Evolutionary conservation across 306 rosid species (phyloP), one percentile per base, ranked within the genome.

Genomic region (Notholithocarpus densiflorus): DNA sequence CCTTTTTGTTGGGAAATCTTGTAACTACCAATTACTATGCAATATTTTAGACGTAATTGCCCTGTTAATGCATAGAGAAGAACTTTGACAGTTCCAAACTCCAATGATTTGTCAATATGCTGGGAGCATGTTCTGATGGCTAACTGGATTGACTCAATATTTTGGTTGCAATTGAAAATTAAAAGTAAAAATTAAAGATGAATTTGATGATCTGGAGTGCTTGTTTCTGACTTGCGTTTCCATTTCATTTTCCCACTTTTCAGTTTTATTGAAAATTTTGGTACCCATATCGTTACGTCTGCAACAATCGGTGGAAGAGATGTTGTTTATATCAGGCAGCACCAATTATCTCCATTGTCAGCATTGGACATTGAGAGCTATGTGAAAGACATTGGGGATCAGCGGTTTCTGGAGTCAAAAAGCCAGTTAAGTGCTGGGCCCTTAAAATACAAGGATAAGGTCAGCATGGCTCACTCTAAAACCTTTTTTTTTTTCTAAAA

Each of bases 221-320:
- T 72, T 68, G 20, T 32, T 82, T 75, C 85, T 84, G 80, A 79
- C 55, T 9, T 18, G 48, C 29, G 53, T 53, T 73, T 56, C 83
- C 52, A 76, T 5, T 55, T 32, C 15, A 12, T 4, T 61, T 70
- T 84, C 43, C 84, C 57, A 71, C 24, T 83, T 86, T 82, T 71
- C 94, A 96, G 99, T 90, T 96, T 96, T 82, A 96, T 96, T 78
- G 99, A 96, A 86, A 91, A 90, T 86, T 96, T 76, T 68, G 99
- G 99, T 71, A 96, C 99, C 13, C 99, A 96, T 87, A 86, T 96
- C 72, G 92, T 96, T 82, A 89, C 96, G 15, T 96, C 99, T 20
- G 99, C 97, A 80, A 96, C 93, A 19, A 86, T 96, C 62, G 99
- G 99, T 70, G 99, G 98, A 76, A 87, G 96, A 86, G 99, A 96